Conservation (phyloP, 169 alveolate species). For the Plasmodium relictum region DNA sequence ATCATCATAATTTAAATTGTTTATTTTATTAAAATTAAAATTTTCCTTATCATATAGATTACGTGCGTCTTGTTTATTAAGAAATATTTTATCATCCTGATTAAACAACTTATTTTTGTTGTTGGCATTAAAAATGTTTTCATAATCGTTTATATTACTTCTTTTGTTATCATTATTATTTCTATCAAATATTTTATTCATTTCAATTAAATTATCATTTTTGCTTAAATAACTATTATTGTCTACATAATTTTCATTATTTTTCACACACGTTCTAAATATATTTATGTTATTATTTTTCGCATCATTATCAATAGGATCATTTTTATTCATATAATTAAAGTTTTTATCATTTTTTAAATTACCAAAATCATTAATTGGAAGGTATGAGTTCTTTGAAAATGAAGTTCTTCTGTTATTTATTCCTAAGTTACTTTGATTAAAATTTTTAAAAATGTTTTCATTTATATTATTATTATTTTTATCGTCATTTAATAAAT, state of each 20-base stretch:
- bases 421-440: not conserved
- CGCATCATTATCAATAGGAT: not conserved
- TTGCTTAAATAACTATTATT: not conserved
- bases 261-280: not conserved
- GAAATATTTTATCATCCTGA: not conserved
- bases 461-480: not conserved
- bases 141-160: not conserved
- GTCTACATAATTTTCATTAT: not conserved
- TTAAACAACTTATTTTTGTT: not conserved
- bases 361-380: not conserved
- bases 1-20: too few species aligned
- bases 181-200: conserved; percentile 2
- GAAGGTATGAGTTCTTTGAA: not conserved
- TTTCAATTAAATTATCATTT: not conserved
- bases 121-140: not conserved
- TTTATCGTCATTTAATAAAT: not conserved
- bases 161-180: not conserved
- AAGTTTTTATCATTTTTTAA: not conserved
- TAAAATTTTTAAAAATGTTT: conserved; percentile 5
- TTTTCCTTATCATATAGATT: too few species aligned
- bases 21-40: too few species aligned
- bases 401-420: conserved; percentile 1
- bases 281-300: conserved; percentile 6
- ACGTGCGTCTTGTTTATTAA: too few species aligned
- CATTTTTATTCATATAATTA: not conserved